Percentiles rank a stretch among this genome's conserved stretches.
Conservation (phyloP, 192 early-diverging fungal genomes). For the Coemansia sp. region DNA sequence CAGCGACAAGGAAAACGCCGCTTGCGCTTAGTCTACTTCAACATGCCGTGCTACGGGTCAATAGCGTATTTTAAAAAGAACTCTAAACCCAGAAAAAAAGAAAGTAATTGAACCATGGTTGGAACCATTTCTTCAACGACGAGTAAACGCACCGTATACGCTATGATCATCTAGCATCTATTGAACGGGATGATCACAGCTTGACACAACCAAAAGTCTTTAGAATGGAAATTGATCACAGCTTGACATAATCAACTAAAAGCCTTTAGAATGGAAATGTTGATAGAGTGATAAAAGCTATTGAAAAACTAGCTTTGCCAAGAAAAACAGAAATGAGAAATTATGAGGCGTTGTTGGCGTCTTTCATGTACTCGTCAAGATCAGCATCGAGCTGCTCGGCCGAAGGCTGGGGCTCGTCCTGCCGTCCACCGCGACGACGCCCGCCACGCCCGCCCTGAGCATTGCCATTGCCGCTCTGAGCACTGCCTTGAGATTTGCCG, state of each 20-base stretch:
- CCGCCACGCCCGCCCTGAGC: conserved; percentile 8
- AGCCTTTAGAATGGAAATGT: no score
- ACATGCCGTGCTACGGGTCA: no score
- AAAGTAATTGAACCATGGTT: not conserved
- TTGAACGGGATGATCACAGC: no score
- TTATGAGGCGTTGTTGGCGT: conserved; percentile 29
- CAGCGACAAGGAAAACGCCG: conserved; percentile 36
- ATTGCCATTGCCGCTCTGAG: not conserved
- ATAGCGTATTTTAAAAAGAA: not conserved
- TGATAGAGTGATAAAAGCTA: no score
- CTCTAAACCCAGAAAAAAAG: conserved; percentile 3
- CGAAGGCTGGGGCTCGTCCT: conserved; percentile 15
- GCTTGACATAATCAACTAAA: no score
- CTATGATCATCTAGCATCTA: no score
- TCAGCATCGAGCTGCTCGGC: conserved; percentile 48
- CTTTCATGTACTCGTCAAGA: conserved; percentile 51
- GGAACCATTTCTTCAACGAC: no score
- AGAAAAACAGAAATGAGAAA: conserved; percentile 3
- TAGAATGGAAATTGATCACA: no score
- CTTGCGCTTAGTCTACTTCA: conserved; percentile 1
- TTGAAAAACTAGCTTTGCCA: no score
- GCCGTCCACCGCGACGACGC: conserved; percentile 12
- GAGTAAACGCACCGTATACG: no score
- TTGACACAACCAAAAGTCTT: no score
- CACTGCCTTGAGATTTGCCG: not conserved